Conservation (phyloP, 2,329 filamentous ascomycete species). For the Aspergillus sp. region DNA sequence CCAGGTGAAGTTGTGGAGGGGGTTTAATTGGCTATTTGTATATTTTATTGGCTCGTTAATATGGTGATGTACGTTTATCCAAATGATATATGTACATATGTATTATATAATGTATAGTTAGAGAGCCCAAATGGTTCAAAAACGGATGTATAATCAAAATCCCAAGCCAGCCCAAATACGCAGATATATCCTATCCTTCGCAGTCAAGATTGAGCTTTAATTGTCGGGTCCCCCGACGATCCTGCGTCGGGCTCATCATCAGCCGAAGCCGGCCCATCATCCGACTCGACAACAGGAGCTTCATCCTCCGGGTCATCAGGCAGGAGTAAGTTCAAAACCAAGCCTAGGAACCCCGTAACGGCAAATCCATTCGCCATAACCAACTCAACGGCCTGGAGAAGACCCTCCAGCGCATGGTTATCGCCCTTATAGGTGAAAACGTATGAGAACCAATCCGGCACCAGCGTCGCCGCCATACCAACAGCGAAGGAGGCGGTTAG, state of each 20-base stretch:
- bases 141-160: background rate
- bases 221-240: background rate
- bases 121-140: background rate
- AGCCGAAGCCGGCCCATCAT: slow-evolving; percentile 21
- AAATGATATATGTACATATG: background rate
- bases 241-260: slow-evolving; percentile 3
- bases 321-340: slow-evolving; percentile 72
- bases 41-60: background rate
- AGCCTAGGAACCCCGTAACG: slow-evolving; percentile 69
- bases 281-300: slow-evolving; percentile 31
- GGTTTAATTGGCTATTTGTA: slow-evolving; percentile 15
- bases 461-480: slow-evolving; percentile 56
- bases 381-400: slow-evolving; percentile 55
- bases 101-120: background rate
- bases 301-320: slow-evolving; percentile 74
- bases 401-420: slow-evolving; percentile 69
- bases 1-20: slow-evolving; percentile 33
- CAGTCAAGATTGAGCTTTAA: background rate
- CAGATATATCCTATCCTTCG: background rate
- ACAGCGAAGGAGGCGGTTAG: slow-evolving; percentile 61
- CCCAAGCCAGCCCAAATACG: too few species aligned
- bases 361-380: slow-evolving; percentile 65
- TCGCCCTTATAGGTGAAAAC: slow-evolving; percentile 47
- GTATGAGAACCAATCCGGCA: slow-evolving; percentile 49
- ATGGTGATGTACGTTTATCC: background rate